Base-by-base conservation (phyloP, 2,329 filamentous ascomycete species). In the Epichloe glyceriae region DNA sequence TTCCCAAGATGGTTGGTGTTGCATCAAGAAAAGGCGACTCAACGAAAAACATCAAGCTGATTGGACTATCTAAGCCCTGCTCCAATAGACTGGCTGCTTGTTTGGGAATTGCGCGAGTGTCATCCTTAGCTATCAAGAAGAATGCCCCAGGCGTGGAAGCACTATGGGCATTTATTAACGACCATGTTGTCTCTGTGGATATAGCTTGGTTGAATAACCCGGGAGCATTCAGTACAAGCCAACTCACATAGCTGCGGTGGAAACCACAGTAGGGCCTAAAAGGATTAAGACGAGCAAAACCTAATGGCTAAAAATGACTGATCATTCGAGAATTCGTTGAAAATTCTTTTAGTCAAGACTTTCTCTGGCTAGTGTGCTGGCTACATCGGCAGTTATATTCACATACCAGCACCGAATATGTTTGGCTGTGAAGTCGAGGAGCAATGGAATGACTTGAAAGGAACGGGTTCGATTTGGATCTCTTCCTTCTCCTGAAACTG, bases 21-120 rank as follows among this genome's bases (percentile, higher is more conserved):
- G 71, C 80, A 15, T 78, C 78, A 1, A 68, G 66, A 30, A 64
- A 65, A 5, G 56, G 66, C 45, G 64, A 68, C 1, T 47, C 55
- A 5, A 64, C 65, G 20, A 60, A 69, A 1, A 65, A 71, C 3
- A 78, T 75, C 10, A 73, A 76, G 20, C 71, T 88, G 2, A 72
- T 88, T 2, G 76, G 79, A 1, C 73, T 88, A 45, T 81, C 82
- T 0, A 79, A 75, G 49, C 67, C 74, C 1, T 78, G 74, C 47
- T 82, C 83, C 44, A 68, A 76, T 15, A 73, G 73, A 12, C 65
- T 88, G 15, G 76, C 76, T 46, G 63, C 67, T 33, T 72, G 72
- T 19, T 68, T 88, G 3, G 77, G 77, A 2, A 71, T 87, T 10
- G 79, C 81, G 1, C 73, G 82, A 35, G 80, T 81, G 0, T 85